phyloP scores from a whole-genome alignment of 257 asterid species.

The Anisodus tanguticus region DNA sequence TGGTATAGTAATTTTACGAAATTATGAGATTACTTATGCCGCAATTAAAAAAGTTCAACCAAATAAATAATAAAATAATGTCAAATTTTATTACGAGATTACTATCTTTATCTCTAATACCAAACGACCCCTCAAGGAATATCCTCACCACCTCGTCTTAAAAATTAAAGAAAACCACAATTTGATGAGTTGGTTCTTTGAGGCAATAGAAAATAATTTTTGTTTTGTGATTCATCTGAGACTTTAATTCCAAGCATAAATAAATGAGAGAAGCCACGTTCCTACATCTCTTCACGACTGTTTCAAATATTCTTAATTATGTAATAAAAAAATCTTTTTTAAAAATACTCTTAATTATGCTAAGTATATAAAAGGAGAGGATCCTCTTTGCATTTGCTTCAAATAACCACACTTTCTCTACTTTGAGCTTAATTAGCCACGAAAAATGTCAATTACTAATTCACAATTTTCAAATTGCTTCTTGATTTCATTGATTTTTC shows the following conservation, averaged over 20 bases:
- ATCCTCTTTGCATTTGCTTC: background rate
- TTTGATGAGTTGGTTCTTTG: background rate
- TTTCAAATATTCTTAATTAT: background rate
- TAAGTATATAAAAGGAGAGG: conserved; percentile 18
- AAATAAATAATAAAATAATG: background rate
- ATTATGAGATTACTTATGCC: background rate
- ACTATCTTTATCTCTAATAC: background rate
- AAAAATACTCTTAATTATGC: background rate
- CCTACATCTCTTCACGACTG: background rate
- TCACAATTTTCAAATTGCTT: background rate
- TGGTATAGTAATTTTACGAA: background rate
- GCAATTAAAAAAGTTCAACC: background rate
- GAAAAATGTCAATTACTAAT: conserved; percentile 30
- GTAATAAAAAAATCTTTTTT: background rate
- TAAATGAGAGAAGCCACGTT: background rate
- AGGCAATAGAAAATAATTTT: background rate
- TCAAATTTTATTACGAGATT: background rate
- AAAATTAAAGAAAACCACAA: background rate
- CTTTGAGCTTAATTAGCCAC: background rate
- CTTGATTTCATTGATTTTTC: conserved; percentile 33
- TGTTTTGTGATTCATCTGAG: background rate
- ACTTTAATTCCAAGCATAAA: background rate
- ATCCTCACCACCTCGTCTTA: background rate
- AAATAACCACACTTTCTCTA: background rate
- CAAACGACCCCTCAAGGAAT: background rate